Conservation (phyloP, 768 basidiomycete species). For the Pleurotus salmoneostramineus region DNA sequence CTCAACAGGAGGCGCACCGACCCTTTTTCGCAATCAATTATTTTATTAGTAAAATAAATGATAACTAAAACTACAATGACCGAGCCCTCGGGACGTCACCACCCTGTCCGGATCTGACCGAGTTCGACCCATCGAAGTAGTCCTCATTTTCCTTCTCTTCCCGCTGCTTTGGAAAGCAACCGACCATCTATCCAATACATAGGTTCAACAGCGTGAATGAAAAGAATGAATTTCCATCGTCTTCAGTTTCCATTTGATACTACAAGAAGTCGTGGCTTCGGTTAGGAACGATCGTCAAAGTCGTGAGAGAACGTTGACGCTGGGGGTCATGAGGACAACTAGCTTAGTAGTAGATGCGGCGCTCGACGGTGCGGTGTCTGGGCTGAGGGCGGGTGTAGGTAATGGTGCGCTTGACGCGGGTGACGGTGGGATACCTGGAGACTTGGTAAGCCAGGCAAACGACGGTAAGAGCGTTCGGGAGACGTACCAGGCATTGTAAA, state of each 20-base stretch:
- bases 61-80: too few relatives aligned
- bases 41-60: too few relatives aligned
- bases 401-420: constrained; percentile 72
- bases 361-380: constrained; percentile 59
- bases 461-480: neutral
- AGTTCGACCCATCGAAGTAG: too few relatives aligned
- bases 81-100: too few relatives aligned
- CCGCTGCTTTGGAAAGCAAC: too few relatives aligned
- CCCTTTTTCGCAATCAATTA: too few relatives aligned
- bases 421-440: constrained; percentile 70
- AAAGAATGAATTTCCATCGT: neutral
- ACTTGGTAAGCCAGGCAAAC: neutral
- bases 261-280: neutral
- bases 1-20: too few relatives aligned
- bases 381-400: constrained; percentile 48
- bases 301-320: neutral
- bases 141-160: too few relatives aligned
- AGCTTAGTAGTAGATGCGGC: constrained; percentile 71
- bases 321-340: constrained; percentile 1
- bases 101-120: too few relatives aligned
- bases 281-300: neutral
- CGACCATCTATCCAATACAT: neutral
- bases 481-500: constrained; percentile 65
- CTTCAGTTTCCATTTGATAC: neutral
- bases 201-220: neutral